Percentiles rank a stretch among this genome's conserved stretches.
phyloP scores from a whole-genome alignment of 106 monocot genomes.

The Apostasia shenzhenica region DNA sequence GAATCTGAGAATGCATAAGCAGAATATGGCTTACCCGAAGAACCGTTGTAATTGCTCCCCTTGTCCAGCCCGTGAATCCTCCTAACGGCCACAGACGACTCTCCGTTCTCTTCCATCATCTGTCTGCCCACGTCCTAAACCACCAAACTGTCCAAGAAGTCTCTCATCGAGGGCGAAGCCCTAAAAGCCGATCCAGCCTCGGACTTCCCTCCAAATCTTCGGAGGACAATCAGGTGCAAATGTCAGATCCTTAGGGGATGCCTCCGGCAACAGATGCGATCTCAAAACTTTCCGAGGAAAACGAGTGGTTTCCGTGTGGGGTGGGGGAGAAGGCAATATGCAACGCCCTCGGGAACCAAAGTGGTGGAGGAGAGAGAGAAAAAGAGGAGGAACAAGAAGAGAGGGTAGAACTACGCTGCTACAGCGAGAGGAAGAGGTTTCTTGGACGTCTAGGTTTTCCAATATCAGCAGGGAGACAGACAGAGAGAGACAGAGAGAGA shows the following conservation, averaged over 20 bases:
- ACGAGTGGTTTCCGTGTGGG: neutral
- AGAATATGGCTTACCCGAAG: conserved; percentile 31
- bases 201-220: neutral
- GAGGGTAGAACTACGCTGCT: no score
- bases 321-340: neutral
- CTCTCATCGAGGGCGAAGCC: neutral
- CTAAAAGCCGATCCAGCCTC: neutral
- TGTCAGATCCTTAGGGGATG: neutral
- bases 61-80: conserved; percentile 2
- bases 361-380: no score
- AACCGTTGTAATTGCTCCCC: conserved; percentile 19
- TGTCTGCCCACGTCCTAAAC: neutral
- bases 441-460: no score
- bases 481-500: no score
- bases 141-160: neutral
- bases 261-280: neutral
- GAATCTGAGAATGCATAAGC: neutral
- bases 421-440: no score
- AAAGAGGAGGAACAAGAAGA: no score
- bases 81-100: conserved; percentile 2
- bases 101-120: neutral
- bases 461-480: no score
- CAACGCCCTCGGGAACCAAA: neutral
- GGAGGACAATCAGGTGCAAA: neutral
- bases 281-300: neutral